Base-by-base conservation (phyloP, 2,329 filamentous ascomycete genomes). In the Aureobasidium mangrovei region DNA sequence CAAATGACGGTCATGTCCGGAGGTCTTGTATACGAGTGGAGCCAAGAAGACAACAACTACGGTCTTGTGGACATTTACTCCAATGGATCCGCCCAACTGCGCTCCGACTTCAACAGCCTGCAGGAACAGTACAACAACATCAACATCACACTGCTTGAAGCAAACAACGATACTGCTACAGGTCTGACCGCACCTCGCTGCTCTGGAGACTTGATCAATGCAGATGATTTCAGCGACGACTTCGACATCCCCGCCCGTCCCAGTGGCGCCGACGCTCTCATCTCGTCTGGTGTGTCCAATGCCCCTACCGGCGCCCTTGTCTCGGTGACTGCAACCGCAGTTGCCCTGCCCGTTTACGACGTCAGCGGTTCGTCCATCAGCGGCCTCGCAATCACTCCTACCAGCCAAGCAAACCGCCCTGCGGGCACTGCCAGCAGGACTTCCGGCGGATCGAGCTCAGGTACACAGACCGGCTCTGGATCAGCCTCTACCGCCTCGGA, bases 21-120 rank as follows among this genome's bases (percentile, higher is more conserved):
- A 59, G 87, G 86, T 59, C 76, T 93, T 43, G 85, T 91, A 43
- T 93, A 91, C 74, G 86, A 93, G 70, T 91, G 81, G 69, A 83
- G 82, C 1, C 78, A 90, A 69, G 88, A 91, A 66, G 70, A 72
- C 40, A 84, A 85, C 67, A 68, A 78, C 61, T 79, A 72, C 60
- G 77, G 77, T 45, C 66, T 79, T 5, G 73, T 77, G 8, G 58
- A 67, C 33, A 65, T 75, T 57, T 69, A 74, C 58, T 59, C 62
- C 56, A 72, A 78, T 56, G 67, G 67, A 56, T 72, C 71, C 10
- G 62, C 72, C 29, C 63, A 67, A 8, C 68, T 77, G 18, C 68
- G 70, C 29, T 56, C 58, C 31, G 77, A 79, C 61, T 79, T 68
- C 61, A 80, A 86, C 67, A 84, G 86, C 59, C 82, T 97, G 57